phyloP scores from a whole-genome alignment of 2,329 filamentous ascomycete genomes.

The Aspergillus piperis region DNA sequence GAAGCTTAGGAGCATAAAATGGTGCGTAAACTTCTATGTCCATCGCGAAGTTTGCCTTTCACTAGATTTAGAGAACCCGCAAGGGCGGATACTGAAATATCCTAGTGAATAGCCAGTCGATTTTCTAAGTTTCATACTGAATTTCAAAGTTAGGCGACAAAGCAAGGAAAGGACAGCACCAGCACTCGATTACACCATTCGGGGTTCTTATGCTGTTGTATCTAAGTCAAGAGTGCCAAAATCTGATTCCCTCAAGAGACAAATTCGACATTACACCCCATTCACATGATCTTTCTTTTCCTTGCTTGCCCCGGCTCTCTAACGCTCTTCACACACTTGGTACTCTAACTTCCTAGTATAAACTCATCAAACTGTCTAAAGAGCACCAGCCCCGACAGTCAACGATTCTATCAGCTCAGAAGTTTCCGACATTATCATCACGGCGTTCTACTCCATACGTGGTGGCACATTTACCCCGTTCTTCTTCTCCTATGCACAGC shows the following conservation, averaged over 20 bases:
- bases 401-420: not conserved
- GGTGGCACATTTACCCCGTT: not conserved
- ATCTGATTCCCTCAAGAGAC: not conserved
- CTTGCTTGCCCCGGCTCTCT: not conserved
- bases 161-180: not conserved
- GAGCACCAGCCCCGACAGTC: not conserved
- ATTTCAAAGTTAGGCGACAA: not conserved
- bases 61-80: not conserved
- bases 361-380: not conserved
- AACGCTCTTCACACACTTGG: not conserved
- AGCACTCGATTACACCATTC: not conserved
- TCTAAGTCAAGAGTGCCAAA: not conserved
- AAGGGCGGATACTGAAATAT: not conserved
- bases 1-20: not conserved
- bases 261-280: not conserved
- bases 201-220: not conserved
- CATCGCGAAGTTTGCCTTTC: not conserved
- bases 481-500: not conserved
- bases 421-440: not conserved
- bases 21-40: not conserved
- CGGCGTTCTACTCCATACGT: not conserved
- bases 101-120: not conserved
- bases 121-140: not conserved
- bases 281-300: not conserved
- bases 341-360: not conserved